phyloP scores from a whole-genome alignment of 176 grass and related monocot species.

The Oryza nivara region DNA sequence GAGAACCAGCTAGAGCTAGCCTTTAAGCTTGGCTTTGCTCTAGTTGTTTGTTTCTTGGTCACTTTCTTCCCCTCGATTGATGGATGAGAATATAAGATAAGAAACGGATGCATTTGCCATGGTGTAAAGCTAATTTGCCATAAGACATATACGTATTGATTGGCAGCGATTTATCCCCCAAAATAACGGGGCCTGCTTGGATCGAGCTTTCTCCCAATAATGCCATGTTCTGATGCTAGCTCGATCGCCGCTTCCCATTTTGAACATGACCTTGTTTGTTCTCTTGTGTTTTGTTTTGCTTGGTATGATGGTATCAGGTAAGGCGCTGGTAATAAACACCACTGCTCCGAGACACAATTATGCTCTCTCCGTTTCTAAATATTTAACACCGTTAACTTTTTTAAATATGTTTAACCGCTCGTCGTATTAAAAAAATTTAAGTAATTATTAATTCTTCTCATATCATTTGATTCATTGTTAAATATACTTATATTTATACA shows the following conservation, averaged over 20 bases:
- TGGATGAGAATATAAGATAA: conserved; percentile 24
- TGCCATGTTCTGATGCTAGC: background rate
- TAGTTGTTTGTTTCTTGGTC: background rate
- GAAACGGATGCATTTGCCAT: background rate
- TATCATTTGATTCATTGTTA: too few species aligned
- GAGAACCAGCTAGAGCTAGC: background rate
- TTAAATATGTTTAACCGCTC: too few species aligned
- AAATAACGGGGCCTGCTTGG: background rate
- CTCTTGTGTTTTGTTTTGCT: background rate
- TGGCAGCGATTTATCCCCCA: background rate
- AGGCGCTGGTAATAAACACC: too few species aligned
- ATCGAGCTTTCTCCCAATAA: background rate
- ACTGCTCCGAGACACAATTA: too few species aligned
- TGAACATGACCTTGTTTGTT: background rate
- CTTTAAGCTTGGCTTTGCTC: background rate
- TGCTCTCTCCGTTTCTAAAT: too few species aligned
- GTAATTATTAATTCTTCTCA: too few species aligned
- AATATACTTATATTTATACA: too few species aligned
- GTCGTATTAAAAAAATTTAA: too few species aligned
- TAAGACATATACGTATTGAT: background rate
- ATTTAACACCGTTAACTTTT: too few species aligned
- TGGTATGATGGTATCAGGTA: background rate
- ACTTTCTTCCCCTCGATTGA: background rate
- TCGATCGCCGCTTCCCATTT: background rate
- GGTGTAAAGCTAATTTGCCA: conserved; percentile 24